Evolutionary conservation across 164 flowering plant species (phyloP).

Genomic region (Vitis labrusca): DNA sequence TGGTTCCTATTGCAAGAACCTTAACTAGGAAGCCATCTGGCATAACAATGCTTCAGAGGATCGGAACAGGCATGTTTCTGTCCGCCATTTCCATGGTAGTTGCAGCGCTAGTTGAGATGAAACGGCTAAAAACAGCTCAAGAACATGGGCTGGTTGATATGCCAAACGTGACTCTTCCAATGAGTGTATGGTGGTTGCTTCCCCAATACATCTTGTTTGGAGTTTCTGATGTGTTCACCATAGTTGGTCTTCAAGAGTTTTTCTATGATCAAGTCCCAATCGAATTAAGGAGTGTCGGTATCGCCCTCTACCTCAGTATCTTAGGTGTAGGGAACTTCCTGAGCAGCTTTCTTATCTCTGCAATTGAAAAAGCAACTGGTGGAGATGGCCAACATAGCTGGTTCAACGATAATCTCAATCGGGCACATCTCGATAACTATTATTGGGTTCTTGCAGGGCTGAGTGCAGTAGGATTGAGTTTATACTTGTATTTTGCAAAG

Average conservation of each 20-base stretch:
- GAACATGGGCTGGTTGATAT: slow-evolving; percentile 12
- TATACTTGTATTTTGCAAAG: slow-evolving; percentile 11
- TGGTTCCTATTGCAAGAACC: slow-evolving; percentile 22
- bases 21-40: slow-evolving; percentile 14
- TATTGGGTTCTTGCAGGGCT: slow-evolving; percentile 25
- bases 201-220: slow-evolving; percentile 21
- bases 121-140: slow-evolving; percentile 14
- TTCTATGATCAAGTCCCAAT: slow-evolving; percentile 26
- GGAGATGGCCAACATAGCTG: slow-evolving; percentile 14
- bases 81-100: slow-evolving; percentile 12
- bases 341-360: slow-evolving; percentile 18
- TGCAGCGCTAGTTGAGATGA: slow-evolving; percentile 23
- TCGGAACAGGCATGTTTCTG: slow-evolving; percentile 21
- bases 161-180: slow-evolving; percentile 11
- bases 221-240: slow-evolving; percentile 16
- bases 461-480: slow-evolving; percentile 7
- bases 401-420: slow-evolving; percentile 21
- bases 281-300: slow-evolving; percentile 20
- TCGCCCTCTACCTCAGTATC: slow-evolving; percentile 20
- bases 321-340: slow-evolving; percentile 22
- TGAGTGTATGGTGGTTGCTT: slow-evolving; percentile 24
- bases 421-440: slow-evolving; percentile 24
- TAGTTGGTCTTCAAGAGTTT: slow-evolving; percentile 28
- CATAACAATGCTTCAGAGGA: slow-evolving; percentile 29
- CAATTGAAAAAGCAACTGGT: slow-evolving; percentile 14